phyloP scores from a whole-genome alignment of 208 protist genomes.

The Tetramitus jugosus region DNA sequence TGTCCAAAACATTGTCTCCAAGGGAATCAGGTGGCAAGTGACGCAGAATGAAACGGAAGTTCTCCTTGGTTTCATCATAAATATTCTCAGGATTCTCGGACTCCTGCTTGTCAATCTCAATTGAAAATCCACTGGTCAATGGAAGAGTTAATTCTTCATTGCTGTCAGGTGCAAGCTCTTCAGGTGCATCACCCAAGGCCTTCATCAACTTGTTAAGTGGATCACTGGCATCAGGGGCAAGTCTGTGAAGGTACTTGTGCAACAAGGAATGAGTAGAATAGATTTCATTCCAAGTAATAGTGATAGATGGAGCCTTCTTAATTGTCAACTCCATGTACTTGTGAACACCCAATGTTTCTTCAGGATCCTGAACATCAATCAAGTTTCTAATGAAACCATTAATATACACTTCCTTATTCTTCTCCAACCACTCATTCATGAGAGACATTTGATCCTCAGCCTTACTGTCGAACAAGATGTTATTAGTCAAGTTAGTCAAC shows the following conservation, averaged over 20 bases:
- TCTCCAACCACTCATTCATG: constrained; percentile 50
- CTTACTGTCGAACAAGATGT: constrained; percentile 42
- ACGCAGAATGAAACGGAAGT: constrained; percentile 40
- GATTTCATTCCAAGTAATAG: constrained; percentile 53
- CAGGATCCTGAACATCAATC: constrained; percentile 41
- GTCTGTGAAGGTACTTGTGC: constrained; percentile 36
- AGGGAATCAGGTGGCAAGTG: constrained; percentile 32
- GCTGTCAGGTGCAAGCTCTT: constrained; percentile 14
- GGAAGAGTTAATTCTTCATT: constrained; percentile 46
- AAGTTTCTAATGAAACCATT: constrained; percentile 45
- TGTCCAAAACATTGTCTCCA: constrained; percentile 28
- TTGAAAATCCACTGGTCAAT: constrained; percentile 45
- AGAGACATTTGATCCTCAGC: constrained; percentile 40
- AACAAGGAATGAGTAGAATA: constrained; percentile 45
- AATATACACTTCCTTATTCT: constrained; percentile 33
- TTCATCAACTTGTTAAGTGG: constrained; percentile 44
- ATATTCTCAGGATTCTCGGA: constrained; percentile 21
- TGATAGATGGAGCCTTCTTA: constrained; percentile 49
- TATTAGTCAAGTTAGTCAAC: constrained; percentile 46
- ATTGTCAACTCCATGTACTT: constrained; percentile 53
- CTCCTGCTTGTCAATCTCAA: constrained; percentile 35
- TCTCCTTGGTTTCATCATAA: constrained; percentile 41
- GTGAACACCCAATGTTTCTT: constrained; percentile 55
- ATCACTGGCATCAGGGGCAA: constrained; percentile 46
- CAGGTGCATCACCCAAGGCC: constrained; percentile 35